phyloP scores from a whole-genome alignment of 2,329 filamentous ascomycete genomes.

The Setomelanomma holmii region DNA sequence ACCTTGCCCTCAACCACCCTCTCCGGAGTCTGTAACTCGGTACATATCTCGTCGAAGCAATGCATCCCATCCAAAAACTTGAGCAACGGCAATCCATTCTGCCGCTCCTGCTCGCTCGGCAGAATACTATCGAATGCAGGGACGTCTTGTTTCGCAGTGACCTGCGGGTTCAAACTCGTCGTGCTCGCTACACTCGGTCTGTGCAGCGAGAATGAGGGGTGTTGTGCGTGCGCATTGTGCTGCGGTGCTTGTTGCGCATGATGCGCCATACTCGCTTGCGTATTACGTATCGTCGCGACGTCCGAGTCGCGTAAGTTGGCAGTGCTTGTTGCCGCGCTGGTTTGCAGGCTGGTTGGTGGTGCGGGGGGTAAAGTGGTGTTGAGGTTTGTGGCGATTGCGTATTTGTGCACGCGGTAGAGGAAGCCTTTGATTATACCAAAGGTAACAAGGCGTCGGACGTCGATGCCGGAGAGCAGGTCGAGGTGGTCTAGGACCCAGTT shows the following conservation, averaged over 20 bases:
- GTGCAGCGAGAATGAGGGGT: constrained; percentile 23
- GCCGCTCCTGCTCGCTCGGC: constrained; percentile 21
- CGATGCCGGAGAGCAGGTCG: constrained; percentile 75
- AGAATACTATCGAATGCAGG: constrained; percentile 10
- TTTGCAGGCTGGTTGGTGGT: constrained; percentile 34
- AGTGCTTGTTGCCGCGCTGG: constrained; percentile 21
- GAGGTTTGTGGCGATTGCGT: constrained; percentile 68
- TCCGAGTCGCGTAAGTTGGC: constrained; percentile 28
- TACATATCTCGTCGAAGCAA: constrained; percentile 83
- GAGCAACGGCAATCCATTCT: constrained; percentile 58
- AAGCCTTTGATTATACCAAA: constrained; percentile 97
- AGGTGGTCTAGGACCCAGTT: constrained; percentile 84
- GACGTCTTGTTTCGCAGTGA: constrained; percentile 9
- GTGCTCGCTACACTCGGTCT: constrained; percentile 15
- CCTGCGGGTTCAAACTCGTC: constrained; percentile 10
- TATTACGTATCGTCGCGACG: constrained; percentile 17
- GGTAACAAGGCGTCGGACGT: constrained; percentile 89
- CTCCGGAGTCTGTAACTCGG: constrained; percentile 74
- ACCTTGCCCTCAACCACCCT: constrained; percentile 73
- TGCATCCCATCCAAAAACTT: constrained; percentile 77
- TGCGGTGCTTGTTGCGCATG: background rate
- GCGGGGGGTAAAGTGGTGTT: constrained; percentile 28
- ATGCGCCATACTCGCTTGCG: constrained; percentile 16
- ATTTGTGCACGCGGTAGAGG: constrained; percentile 91
- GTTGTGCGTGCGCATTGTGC: background rate